Evolutionary conservation across 176 grass and related monocot genomes (phyloP).

Genomic region (Poa pratensis): DNA sequence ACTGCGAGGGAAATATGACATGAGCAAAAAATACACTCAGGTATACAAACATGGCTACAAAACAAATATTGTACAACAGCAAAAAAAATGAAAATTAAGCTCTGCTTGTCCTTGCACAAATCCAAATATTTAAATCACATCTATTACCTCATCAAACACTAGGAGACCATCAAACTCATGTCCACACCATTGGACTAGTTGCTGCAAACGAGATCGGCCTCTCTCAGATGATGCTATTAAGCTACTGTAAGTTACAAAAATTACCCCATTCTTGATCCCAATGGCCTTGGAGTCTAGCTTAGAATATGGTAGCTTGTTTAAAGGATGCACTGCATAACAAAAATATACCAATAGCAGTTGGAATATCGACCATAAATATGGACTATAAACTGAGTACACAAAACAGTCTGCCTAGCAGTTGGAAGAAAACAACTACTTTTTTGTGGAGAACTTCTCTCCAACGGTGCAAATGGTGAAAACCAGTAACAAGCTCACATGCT

Average conservation of each 20-base stretch:
- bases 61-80: neutral
- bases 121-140: conserved; percentile 37
- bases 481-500: neutral
- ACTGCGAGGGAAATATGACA: conserved; percentile 61
- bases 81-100: neutral
- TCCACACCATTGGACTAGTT: conserved; percentile 96
- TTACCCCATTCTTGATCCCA: conserved; percentile 91
- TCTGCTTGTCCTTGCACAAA: conserved; percentile 20
- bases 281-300: conserved; percentile 99
- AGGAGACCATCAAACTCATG: conserved; percentile 89
- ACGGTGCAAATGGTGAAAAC: neutral
- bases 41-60: conserved; percentile 34
- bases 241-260: conserved; percentile 99
- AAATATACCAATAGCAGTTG: conserved; percentile 42
- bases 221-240: conserved; percentile 96
- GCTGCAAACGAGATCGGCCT: conserved; percentile 96
- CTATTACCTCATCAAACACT: conserved; percentile 91
- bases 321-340: conserved; percentile 90
- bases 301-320: conserved; percentile 98
- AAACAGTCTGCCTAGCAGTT: conserved; percentile 38
- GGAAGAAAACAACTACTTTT: conserved; percentile 11
- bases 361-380: conserved; percentile 24
- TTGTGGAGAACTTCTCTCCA: conserved; percentile 13
- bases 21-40: conserved; percentile 19
- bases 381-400: neutral